These are phyloP conservation scores for Ogataea pini DNA, from an alignment of 805 yeast species.

Conservation along the genomic window DNA sequence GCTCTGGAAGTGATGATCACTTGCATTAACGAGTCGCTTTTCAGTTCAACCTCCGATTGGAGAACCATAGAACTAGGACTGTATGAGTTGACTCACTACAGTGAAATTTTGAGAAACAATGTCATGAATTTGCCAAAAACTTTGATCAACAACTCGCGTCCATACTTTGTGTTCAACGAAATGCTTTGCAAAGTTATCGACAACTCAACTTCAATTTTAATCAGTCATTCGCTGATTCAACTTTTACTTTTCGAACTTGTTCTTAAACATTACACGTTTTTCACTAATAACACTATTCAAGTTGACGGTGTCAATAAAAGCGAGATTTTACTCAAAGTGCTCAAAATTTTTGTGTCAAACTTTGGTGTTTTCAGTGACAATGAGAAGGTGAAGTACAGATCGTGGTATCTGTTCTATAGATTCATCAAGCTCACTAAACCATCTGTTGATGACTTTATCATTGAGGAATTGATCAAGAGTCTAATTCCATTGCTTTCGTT, in stretches of 20 bases:
- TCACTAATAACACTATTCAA: constrained; percentile 44
- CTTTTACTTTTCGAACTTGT: constrained; percentile 80
- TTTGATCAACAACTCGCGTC: constrained; percentile 65
- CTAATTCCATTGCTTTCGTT: constrained; percentile 65
- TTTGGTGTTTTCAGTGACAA: constrained; percentile 77
- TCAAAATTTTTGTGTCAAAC: constrained; percentile 77
- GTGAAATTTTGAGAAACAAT: constrained; percentile 79
- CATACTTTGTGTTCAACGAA: constrained; percentile 60
- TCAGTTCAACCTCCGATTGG: constrained; percentile 54
- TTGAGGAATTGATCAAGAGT: constrained; percentile 58
- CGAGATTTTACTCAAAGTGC: constrained; percentile 57
- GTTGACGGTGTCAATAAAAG: constrained; percentile 43
- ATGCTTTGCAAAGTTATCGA: constrained; percentile 51
- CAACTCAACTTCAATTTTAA: constrained; percentile 39
- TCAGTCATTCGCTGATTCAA: constrained; percentile 82
- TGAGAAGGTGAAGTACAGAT: constrained; percentile 74
- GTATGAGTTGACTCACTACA: constrained; percentile 73
- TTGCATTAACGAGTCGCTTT: constrained; percentile 51
- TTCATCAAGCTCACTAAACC: constrained; percentile 79
- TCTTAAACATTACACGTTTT: constrained; percentile 72
- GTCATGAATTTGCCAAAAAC: constrained; percentile 68
- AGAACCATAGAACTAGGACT: constrained; percentile 83
- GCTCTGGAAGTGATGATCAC: constrained; percentile 38
- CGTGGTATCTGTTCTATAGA: constrained; percentile 89
- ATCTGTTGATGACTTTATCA: constrained; percentile 48